phyloP scores from a whole-genome alignment of 169 alveolate genomes.

The Eimeria maxima region DNA sequence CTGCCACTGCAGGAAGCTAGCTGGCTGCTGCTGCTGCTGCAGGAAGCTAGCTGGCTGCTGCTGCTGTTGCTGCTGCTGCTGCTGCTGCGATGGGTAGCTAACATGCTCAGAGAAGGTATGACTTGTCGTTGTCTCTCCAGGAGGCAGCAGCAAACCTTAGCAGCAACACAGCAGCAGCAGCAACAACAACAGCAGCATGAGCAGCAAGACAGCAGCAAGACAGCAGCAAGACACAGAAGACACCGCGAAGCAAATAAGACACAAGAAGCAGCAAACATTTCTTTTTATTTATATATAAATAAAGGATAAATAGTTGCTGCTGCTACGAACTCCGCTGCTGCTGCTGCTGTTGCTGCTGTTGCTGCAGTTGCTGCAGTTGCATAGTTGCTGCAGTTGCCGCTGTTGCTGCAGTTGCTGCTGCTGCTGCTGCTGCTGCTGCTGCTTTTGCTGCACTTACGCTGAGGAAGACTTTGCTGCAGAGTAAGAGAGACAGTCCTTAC shows the following conservation, averaged over 20 bases:
- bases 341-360: constrained; percentile 15
- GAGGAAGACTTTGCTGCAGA: not conserved
- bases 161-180: not conserved
- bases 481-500: not conserved
- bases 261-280: not conserved
- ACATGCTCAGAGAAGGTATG: not conserved
- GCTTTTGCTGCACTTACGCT: not conserved
- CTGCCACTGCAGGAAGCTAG: not conserved
- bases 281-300: not conserved
- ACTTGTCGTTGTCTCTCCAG: not conserved
- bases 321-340: not conserved
- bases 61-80: constrained; percentile 21
- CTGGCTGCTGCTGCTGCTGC: not conserved
- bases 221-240: no score
- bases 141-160: no score
- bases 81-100: not conserved
- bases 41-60: not conserved
- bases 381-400: no score
- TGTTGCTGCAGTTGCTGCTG: not conserved
- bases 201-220: no score
- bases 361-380: not conserved
- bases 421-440: constrained; percentile 26
- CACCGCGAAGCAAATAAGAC: no score
- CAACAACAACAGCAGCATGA: not conserved
- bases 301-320: not conserved